Evolutionary conservation across 805 yeast species (phyloP).

Genomic region (Yarrowia sp.): DNA sequence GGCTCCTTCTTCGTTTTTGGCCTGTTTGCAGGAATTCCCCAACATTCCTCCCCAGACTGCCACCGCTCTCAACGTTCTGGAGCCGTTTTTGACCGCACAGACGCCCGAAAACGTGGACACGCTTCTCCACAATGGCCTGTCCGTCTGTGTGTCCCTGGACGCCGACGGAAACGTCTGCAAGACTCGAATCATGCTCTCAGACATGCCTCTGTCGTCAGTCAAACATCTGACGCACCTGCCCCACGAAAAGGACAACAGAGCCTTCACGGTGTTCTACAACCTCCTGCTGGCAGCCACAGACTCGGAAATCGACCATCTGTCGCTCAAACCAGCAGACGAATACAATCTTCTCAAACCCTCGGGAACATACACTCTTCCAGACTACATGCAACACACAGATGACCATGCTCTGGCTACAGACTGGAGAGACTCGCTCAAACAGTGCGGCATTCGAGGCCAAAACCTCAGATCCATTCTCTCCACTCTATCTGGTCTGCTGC

Average conservation of each 20-base stretch:
- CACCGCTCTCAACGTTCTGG: slow-evolving; percentile 50
- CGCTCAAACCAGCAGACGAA: slow-evolving; percentile 46
- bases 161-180: slow-evolving; percentile 48
- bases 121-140: slow-evolving; percentile 50
- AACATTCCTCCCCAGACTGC: slow-evolving; percentile 49
- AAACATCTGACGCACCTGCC: slow-evolving; percentile 49
- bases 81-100: slow-evolving; percentile 52
- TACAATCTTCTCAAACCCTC: slow-evolving; percentile 48
- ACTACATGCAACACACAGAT: slow-evolving; percentile 51
- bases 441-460: slow-evolving; percentile 50
- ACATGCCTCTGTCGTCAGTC: slow-evolving; percentile 47
- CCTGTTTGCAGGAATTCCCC: slow-evolving; percentile 50
- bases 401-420: slow-evolving; percentile 53
- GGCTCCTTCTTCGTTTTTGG: slow-evolving; percentile 48
- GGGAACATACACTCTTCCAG: slow-evolving; percentile 48
- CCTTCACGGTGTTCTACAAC: slow-evolving; percentile 52
- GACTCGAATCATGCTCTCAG: slow-evolving; percentile 47
- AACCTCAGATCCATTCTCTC: slow-evolving; percentile 49
- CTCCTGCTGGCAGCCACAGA: slow-evolving; percentile 49
- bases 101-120: slow-evolving; percentile 50
- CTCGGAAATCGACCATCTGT: slow-evolving; percentile 46
- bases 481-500: slow-evolving; percentile 52
- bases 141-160: slow-evolving; percentile 48
- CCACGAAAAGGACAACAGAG: slow-evolving; percentile 45
- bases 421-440: slow-evolving; percentile 52